Conservation (phyloP, 306 rosid species). For the Medicago arabica region DNA sequence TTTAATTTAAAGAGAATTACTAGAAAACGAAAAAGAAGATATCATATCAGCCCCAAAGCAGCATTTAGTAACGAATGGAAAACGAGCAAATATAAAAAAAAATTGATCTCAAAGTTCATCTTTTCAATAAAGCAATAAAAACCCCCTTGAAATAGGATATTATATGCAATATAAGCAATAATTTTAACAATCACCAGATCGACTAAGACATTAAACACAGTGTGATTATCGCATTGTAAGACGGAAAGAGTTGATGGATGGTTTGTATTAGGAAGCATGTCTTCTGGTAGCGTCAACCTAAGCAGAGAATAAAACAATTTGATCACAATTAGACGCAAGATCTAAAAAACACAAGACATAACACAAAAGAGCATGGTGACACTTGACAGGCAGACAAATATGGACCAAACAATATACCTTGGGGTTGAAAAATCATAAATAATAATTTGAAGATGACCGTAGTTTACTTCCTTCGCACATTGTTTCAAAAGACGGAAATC, state of each 20-base stretch:
- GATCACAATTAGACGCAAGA: constrained; percentile 31
- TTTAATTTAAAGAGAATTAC: neutral
- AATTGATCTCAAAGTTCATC: neutral
- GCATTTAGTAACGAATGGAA: constrained; percentile 8
- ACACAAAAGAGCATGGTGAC: neutral
- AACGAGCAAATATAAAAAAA: constrained; percentile 4
- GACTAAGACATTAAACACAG: constrained; percentile 79
- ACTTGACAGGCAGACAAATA: neutral
- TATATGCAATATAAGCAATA: constrained; percentile 29
- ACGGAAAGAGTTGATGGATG: constrained; percentile 76
- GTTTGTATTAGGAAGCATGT: constrained; percentile 87
- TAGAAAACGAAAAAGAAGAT: neutral
- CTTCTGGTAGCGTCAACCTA: constrained; percentile 72
- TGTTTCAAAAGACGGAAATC: constrained; percentile 80
- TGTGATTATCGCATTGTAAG: constrained; percentile 71
- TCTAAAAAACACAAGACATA: constrained; percentile 2
- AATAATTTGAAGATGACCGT: constrained; percentile 66
- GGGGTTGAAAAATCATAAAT: constrained; percentile 89
- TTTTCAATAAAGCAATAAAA: constrained; percentile 11
- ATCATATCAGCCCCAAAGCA: constrained; percentile 20
- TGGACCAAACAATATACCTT: constrained; percentile 51
- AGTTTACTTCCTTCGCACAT: constrained; percentile 79
- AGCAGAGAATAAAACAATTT: constrained; percentile 39
- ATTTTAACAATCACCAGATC: constrained; percentile 65
- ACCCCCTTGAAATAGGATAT: neutral